These are phyloP conservation scores for Remersonia thermophila DNA, from an alignment of 2,329 filamentous ascomycete species.

Conservation along the genomic window DNA sequence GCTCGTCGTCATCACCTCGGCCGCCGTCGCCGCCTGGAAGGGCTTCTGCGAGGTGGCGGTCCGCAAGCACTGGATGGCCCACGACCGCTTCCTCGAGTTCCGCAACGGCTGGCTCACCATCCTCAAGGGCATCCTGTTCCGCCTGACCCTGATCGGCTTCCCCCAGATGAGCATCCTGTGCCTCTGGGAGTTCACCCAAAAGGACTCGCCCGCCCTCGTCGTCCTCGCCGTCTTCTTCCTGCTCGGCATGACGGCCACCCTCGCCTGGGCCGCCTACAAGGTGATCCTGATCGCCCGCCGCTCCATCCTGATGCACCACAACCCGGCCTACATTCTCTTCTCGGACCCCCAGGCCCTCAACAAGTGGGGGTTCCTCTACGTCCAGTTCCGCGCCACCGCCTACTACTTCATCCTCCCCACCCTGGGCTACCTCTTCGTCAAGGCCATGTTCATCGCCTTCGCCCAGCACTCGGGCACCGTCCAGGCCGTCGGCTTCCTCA, in stretches of 20 bases:
- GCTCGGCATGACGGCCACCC: constrained; percentile 62
- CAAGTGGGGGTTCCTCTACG: constrained; percentile 97
- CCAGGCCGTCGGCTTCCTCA: constrained; percentile 70
- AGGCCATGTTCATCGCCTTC: constrained; percentile 79
- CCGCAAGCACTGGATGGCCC: constrained; percentile 65
- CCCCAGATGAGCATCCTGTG: constrained; percentile 83
- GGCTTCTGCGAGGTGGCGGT: constrained; percentile 63
- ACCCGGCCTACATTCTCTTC: constrained; percentile 92
- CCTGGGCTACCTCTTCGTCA: constrained; percentile 68
- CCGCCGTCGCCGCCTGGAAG: constrained; percentile 70
- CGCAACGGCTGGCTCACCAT: constrained; percentile 88
- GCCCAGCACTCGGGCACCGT: constrained; percentile 57
- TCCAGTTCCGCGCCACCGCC: constrained; percentile 88
- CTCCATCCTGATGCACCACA: constrained; percentile 84
- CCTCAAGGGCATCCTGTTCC: constrained; percentile 86
- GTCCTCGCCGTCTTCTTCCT: constrained; percentile 84
- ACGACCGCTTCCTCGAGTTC: constrained; percentile 83
- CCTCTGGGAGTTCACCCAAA: constrained; percentile 82
- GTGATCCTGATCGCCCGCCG: constrained; percentile 80
- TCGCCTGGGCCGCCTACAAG: constrained; percentile 80
- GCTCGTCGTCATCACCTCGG: constrained; percentile 62
- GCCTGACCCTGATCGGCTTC: constrained; percentile 79
- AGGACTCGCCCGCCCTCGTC: constrained; percentile 75
- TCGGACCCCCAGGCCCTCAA: constrained; percentile 88
- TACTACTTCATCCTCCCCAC: constrained; percentile 89